Evolutionary conservation across 1,139 yeast genomes (phyloP), one percentile per base, ranked within the genome.

Genomic region (Wickerhamiella pararugosa): DNA sequence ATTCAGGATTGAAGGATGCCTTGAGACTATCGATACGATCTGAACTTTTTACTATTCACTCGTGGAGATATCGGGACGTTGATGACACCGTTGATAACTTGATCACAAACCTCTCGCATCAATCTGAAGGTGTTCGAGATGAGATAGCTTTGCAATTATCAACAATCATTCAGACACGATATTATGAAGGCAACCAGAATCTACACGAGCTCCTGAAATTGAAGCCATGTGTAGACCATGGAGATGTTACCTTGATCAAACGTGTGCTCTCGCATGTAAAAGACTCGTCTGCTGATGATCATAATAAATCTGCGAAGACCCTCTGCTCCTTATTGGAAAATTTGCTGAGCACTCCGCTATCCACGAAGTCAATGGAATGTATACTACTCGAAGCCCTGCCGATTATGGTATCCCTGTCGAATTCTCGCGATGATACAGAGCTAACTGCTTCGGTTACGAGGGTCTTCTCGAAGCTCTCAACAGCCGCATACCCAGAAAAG

Each of bases 371-470:
- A 45, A 53, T 54, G 3, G 61, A 63, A 0, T 45, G 63, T 10
- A 47, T 65, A 31, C 59, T 65, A 5, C 39, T 64, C 1, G 63
- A 71, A 43, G 68, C 87, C 37, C 63, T 84, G 1, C 95, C 95
- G 10, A 79, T 83, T 49, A 63, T 84, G 48, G 65, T 84, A 51
- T 68, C 71, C 29, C 64, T 86, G 44, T 73, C 78, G 44, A 71
- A 71, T 42, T 70, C 82, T 65, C 78, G 86, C 49, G 97, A 90
- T 50, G 86, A 84, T 25, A 80, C 78, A 47, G 70, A 87, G 47
- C 79, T 87, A 0, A 72, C 73, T 1, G 40, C 40, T 3, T 29
- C 42, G 9, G 44, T 47, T 2, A 46, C 47, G 6, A 29, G 36
- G 3, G 46, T 48, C 3, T 72, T 79, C 54, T 66, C 71, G 39